These are phyloP conservation scores for Kluyveromyces sp. DNA, from an alignment of 1,139 yeast genomes.

Conservation along the genomic window DNA sequence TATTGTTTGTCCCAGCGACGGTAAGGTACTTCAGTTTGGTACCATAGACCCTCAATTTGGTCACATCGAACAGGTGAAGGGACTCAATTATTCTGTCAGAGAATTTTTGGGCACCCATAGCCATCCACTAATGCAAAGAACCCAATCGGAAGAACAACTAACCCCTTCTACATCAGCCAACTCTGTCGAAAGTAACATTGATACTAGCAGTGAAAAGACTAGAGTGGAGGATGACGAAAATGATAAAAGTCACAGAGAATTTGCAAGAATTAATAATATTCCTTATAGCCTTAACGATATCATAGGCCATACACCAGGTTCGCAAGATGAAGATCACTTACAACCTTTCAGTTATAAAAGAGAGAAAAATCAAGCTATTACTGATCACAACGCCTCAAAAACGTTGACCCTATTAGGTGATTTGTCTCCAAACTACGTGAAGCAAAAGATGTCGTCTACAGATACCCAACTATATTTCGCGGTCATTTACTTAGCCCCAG, in stretches of 20 bases:
- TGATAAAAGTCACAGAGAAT: slow-evolving; percentile 59
- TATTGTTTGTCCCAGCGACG: slow-evolving; percentile 90
- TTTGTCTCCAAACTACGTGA: slow-evolving; percentile 18
- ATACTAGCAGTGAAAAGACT: too few relatives aligned
- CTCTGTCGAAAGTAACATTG: too few relatives aligned
- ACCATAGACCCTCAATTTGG: slow-evolving; percentile 60
- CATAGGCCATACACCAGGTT: slow-evolving; percentile 40
- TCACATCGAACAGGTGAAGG: slow-evolving; percentile 93
- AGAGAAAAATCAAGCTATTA: slow-evolving; percentile 42
- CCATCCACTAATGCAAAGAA: slow-evolving; percentile 24
- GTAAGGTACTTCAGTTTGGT: slow-evolving; percentile 81
- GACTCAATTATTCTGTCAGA: slow-evolving; percentile 85
- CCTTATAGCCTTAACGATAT: slow-evolving; percentile 64
- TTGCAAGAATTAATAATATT: slow-evolving; percentile 73
- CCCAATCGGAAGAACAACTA: slow-evolving; percentile 23
- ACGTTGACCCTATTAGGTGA: slow-evolving; percentile 24
- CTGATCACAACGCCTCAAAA: slow-evolving; percentile 33
- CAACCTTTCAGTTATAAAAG: slow-evolving; percentile 53
- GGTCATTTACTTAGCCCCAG: slow-evolving; percentile 94
- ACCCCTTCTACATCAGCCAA: too few relatives aligned
- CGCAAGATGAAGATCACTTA: slow-evolving; percentile 33
- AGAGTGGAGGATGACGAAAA: slow-evolving; percentile 17
- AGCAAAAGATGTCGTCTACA: slow-evolving; percentile 11
- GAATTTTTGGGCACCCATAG: slow-evolving; percentile 68
- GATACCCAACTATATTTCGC: slow-evolving; percentile 69